Evolutionary conservation across 495 filamentous ascomycete genomes (phyloP), one percentile per base, ranked within the genome.

Genomic region (Massariosphaeria phaeospora): DNA sequence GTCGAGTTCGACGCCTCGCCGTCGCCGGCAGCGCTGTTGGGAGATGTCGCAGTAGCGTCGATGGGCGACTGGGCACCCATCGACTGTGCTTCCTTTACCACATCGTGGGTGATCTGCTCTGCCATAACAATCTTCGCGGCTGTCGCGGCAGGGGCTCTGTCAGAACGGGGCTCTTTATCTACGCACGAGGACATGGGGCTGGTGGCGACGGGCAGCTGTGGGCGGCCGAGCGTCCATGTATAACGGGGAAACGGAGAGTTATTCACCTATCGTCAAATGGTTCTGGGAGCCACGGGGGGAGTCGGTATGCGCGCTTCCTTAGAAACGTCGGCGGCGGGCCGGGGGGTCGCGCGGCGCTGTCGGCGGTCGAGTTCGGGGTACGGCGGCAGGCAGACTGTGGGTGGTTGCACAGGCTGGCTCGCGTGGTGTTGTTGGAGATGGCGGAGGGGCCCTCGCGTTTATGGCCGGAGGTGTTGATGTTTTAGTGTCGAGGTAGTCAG

Each of bases 11-110:
- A 70, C 72, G 70, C 75, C 67, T 69, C 72, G 75, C 79, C 79
- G 74, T 73, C 71, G 73, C 69, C 74, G 74, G 79, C 76, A 79
- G 74, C 55, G 54, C 71, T 74, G 72, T 73, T 76, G 70, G 71
- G 76, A 67, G 72, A 75, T 75, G 75, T 81, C 79, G 77, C 82
- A 84, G 78, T 73, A 78, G 77, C 82, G 79, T 81, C 83, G 80
- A 81, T 81, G 74, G 78, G 78, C 81, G 80, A 82, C 72, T 70
- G 66, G 67, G 80, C 80, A 80, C 83, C 80, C 77, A 81, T 79
- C 84, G 82, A 85, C 83, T 74, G 75, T 75, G 77, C 77, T 80
- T 83, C 74, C 76, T 84, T 79, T 84, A 85, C 83, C 83, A 86
- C 83, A 86, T 86, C 79, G 75, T 82, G 81, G 76, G 70, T 73